Base-by-base conservation (phyloP, 371 early-diverging fungal genomes). In the Rhizopus sp. region DNA sequence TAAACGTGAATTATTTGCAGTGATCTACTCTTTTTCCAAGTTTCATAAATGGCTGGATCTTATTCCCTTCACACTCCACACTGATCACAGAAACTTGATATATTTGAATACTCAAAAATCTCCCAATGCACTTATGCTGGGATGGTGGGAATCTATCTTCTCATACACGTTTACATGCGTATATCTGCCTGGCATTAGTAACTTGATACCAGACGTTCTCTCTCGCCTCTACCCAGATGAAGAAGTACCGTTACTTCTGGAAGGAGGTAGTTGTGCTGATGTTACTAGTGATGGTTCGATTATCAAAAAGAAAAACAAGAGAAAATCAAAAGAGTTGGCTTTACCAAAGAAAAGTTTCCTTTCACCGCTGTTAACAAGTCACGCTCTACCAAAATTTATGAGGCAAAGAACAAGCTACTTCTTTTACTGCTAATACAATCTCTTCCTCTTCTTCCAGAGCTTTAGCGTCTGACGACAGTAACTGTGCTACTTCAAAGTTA, bases 21-120 rank as follows among this genome's bases (percentile, higher is more conserved):
- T 62, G 0, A 29, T 58, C 0, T 63, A 59, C 12, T 59, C 63
- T 0, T 23, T 73, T 0, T 31, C 39, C 7, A 59, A 65, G 32
- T 64, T 72, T 39, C 60, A 55, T 16, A 56, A 57, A 15, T 74
- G 58, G 31, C 10, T 74, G 0, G 68, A 54, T 57, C 68, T 66
- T 0, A 31, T 5, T 32, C 32, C 31, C 0, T 59, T 68, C 50
- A 53, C 44, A 0, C 15, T 63, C 0, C 53, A 13, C 42, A 61
- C 57, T 3, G 63, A 67, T 40, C 72, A 63, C 34, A 56, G 58
- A 3, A 60, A 60, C 1, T 55, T 66, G 0, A 34, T 33, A 0
- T 65, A 55, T 48, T 29, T 63, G 0, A 45, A 60, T 12, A 46
- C 58, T 6, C 62, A 66, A 51, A 61, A 64, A 10, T 35, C 51